Evolutionary conservation across 208 protist genomes (phyloP).

Genomic region (Endotrypanum monterogeii): DNA sequence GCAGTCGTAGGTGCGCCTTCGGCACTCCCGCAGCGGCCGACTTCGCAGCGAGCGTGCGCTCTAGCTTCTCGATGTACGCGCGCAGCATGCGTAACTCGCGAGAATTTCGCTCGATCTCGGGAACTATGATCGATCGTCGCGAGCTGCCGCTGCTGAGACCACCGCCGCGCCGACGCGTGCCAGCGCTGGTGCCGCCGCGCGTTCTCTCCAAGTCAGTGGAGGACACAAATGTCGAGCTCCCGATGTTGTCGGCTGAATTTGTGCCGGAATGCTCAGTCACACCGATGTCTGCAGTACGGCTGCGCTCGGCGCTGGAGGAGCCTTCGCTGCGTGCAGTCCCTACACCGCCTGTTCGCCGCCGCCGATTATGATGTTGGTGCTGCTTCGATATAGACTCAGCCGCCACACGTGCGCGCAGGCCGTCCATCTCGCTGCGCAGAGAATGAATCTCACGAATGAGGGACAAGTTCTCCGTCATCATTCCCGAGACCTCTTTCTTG

Average conservation of each 20-base stretch:
- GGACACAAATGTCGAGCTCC: neutral
- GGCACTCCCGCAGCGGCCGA: neutral
- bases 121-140: slow-evolving; percentile 38
- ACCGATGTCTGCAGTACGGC: neutral
- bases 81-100: slow-evolving; percentile 81
- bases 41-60: slow-evolving; percentile 50
- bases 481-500: slow-evolving; percentile 85
- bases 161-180: slow-evolving; percentile 7
- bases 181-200: neutral
- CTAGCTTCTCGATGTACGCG: slow-evolving; percentile 72
- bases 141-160: neutral
- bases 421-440: slow-evolving; percentile 89
- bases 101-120: slow-evolving; percentile 83
- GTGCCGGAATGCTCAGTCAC: slow-evolving; percentile 1
- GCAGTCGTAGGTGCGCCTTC: slow-evolving; percentile 1
- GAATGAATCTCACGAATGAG: slow-evolving; percentile 96
- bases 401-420: slow-evolving; percentile 63
- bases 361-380: slow-evolving; percentile 28
- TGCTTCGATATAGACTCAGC: slow-evolving; percentile 56
- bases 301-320: slow-evolving; percentile 9
- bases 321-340: neutral
- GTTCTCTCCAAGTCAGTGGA: slow-evolving; percentile 15
- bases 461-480: slow-evolving; percentile 96
- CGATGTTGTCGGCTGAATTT: neutral
- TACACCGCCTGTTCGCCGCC: slow-evolving; percentile 1